Evolutionary conservation across 2,329 filamentous ascomycete species (phyloP).

Genomic region (Phoma sp.): DNA sequence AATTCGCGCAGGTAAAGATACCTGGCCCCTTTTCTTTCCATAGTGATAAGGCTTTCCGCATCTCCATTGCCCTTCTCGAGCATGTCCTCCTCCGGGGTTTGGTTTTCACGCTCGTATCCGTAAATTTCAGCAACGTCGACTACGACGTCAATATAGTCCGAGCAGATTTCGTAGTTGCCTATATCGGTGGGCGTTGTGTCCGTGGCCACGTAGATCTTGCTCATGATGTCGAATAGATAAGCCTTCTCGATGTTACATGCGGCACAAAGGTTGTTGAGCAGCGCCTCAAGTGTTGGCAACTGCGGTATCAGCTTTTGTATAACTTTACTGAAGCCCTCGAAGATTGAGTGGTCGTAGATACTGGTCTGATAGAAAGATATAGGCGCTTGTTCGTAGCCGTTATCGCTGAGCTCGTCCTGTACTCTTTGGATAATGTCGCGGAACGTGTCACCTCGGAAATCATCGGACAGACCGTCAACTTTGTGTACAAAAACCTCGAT

Average conservation of each 20-base stretch:
- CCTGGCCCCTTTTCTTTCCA: constrained; percentile 64
- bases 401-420: constrained; percentile 92
- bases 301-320: constrained; percentile 97
- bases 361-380: constrained; percentile 96
- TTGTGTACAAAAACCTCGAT: constrained; percentile 99
- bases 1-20: constrained; percentile 70
- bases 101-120: constrained; percentile 66
- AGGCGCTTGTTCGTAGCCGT: constrained; percentile 89
- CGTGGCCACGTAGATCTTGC: constrained; percentile 98
- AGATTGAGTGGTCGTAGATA: constrained; percentile 98
- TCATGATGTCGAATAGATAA: constrained; percentile 95
- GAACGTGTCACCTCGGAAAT: constrained; percentile 95
- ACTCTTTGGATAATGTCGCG: constrained; percentile 96
- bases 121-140: constrained; percentile 97
- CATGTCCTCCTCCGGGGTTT: constrained; percentile 28
- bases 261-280: constrained; percentile 91
- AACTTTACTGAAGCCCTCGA: constrained; percentile 97
- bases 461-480: constrained; percentile 94
- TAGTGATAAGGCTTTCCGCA: constrained; percentile 67
- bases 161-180: constrained; percentile 96
- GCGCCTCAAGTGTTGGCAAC: constrained; percentile 86
- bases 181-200: constrained; percentile 93
- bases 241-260: constrained; percentile 97
- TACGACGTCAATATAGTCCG: constrained; percentile 97
- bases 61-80: constrained; percentile 56